These are phyloP conservation scores for Epichloe sibirici DNA, from an alignment of 2,329 filamentous ascomycete species.

Conservation along the genomic window DNA sequence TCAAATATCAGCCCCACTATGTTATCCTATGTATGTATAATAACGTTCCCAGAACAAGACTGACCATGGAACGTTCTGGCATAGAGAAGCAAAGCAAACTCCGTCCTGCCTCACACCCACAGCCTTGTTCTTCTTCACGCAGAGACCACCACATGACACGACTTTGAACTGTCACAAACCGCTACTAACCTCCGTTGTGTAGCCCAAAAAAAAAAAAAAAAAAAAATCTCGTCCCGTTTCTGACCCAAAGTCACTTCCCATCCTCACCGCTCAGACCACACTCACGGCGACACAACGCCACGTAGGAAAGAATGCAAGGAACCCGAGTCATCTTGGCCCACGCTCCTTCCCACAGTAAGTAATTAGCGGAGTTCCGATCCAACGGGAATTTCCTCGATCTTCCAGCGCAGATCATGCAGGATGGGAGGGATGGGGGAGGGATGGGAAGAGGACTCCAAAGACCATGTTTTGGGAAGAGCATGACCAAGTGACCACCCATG, in stretches of 20 bases:
- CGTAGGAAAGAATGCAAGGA: background rate
- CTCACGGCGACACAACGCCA: background rate
- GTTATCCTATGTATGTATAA: too few species aligned
- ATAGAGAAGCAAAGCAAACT: too few species aligned
- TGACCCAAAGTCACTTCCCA: too few species aligned
- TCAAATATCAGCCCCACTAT: too few species aligned
- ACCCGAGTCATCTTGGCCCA: background rate
- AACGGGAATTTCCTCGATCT: constrained; percentile 14
- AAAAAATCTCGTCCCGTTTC: too few species aligned
- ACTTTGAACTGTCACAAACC: too few species aligned
- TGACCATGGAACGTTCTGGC: too few species aligned
- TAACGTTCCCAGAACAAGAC: too few species aligned
- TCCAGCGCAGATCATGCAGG: constrained; percentile 17
- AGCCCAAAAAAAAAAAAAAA: background rate
- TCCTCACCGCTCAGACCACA: background rate
- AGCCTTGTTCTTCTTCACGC: too few species aligned
- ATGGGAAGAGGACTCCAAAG: too few species aligned
- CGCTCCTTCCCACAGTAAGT: too few species aligned
- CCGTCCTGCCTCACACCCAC: too few species aligned
- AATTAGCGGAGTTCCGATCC: constrained; percentile 17
- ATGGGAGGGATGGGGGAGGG: background rate
- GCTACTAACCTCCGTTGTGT: background rate
- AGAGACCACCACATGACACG: background rate
- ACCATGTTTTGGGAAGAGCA: background rate
- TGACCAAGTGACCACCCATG: background rate